These are phyloP conservation scores for Blepharisma stoltei DNA, from an alignment of 73 alveolate genomes.

Conservation along the genomic window DNA sequence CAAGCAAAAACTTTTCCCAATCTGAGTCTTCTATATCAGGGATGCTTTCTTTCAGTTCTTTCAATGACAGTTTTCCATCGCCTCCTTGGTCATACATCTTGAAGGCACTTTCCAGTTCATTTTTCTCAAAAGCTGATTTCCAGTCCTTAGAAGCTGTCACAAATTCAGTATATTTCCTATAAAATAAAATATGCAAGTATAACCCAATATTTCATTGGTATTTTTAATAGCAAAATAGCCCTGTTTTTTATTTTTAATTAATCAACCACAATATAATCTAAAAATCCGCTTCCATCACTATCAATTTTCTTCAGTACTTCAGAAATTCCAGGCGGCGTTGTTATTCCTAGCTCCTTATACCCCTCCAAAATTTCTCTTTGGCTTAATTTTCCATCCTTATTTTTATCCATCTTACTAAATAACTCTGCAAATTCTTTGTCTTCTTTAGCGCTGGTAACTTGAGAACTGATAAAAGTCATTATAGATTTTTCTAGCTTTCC, in stretches of 20 bases:
- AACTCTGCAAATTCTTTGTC: constrained; percentile 1
- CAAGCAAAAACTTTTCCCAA: constrained; percentile 1
- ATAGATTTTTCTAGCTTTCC: constrained; percentile 16
- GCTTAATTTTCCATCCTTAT: constrained; percentile 12
- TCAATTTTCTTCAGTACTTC: neutral
- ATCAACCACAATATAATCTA: constrained; percentile 8
- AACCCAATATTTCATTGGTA: no score
- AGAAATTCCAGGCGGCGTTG: neutral
- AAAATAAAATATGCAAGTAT: no score
- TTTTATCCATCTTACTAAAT: neutral
- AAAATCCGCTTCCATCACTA: constrained; percentile 25
- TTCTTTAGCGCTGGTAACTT: neutral
- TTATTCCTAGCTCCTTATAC: neutral
- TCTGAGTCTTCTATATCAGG: constrained; percentile 1
- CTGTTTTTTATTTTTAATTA: no score
- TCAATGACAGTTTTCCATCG: constrained; percentile 3
- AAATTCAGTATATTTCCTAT: constrained; percentile 18
- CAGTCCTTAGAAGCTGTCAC: neutral
- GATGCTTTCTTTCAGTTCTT: neutral
- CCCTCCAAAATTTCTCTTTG: neutral
- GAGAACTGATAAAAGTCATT: neutral
- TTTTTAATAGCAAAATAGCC: no score
- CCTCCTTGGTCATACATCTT: constrained; percentile 16
- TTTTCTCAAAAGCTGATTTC: neutral
- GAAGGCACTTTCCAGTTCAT: neutral